Evolutionary conservation across 768 basidiomycete genomes (phyloP), one percentile per base, ranked within the genome.

Genomic region (Tephrocybe sp.): DNA sequence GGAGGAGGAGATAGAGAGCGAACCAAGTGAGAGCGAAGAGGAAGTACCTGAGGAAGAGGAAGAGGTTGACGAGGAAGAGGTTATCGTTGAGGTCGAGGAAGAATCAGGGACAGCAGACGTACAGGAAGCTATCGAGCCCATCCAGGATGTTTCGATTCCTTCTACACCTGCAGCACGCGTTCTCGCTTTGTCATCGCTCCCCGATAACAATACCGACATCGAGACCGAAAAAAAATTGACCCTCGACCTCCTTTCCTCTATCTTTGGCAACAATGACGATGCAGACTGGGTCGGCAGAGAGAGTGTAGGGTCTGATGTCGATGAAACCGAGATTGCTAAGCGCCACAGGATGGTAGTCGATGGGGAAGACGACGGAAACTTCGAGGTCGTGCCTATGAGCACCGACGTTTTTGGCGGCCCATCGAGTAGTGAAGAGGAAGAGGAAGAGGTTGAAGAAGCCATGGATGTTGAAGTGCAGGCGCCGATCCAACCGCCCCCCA

Each of bases 221-320:
- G 60, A 54, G 0, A 47, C 61, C 24, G 82, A 85, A 66, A 82
- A 75, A 55, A 60, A 60, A 7, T 62, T 69, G 22, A 61, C 78
- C 0, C 73, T 86, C 15, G 64, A 65, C 39, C 67, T 88, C 15
- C 65, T 87, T 0, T 61, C 70, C 5, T 73, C 77, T 1, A 64
- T 89, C 28, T 87, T 87, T 40, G 81, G 72, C 1, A 68, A 65
- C 15, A 56, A 59, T 7, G 69, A 70, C 5, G 70, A 71, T 11
- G 72, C 73, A 4, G 76, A 83, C 6, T 88, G 87, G 87, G 74
- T 72, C 2, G 84, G 79, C 5, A 64, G 64, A 19, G 86, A 87
- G 61, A 80, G 76, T 51, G 65, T 80, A 3, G 78, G 68, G 3
- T 83, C 80, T 1, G 85, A 83, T 22, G 64, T 82, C 32, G 83